A percentile compares a stretch with the other conserved stretches of the same genome.
Conservation (phyloP, 129 eudicot genomes). For the Lonicera japonica region DNA sequence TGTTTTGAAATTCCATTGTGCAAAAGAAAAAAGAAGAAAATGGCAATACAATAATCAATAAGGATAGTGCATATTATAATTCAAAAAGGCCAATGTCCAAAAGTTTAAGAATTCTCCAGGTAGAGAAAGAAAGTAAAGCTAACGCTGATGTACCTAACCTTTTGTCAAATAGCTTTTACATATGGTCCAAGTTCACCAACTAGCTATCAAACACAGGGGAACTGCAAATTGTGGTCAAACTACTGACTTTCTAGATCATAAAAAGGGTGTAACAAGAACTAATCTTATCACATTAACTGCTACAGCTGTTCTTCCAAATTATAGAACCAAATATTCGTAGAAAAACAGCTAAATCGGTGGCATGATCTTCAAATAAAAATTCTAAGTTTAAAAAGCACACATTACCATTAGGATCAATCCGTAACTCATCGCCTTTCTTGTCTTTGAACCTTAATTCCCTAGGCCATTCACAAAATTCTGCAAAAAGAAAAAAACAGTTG, state of each 20-base stretch:
- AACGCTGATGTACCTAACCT: too few relatives aligned
- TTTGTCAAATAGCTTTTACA: too few relatives aligned
- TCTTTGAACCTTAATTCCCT: conserved; percentile 33
- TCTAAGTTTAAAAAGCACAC: background rate
- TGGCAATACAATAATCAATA: too few relatives aligned
- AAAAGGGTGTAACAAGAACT: background rate
- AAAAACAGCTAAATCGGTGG: too few relatives aligned
- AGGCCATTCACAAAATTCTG: conserved; percentile 26
- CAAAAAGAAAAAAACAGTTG: background rate
- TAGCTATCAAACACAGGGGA: background rate
- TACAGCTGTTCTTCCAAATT: too few relatives aligned
- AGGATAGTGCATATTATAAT: background rate
- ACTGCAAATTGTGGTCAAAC: background rate
- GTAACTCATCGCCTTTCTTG: conserved; percentile 21
- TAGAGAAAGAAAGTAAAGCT: background rate
- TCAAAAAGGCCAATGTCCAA: background rate
- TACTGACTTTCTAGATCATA: background rate
- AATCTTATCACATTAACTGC: too few relatives aligned
- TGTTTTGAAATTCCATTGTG: too few relatives aligned
- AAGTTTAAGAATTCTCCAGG: background rate
- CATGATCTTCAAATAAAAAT: background rate
- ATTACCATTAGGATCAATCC: conserved; percentile 31
- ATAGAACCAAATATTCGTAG: too few relatives aligned
- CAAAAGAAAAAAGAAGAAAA: too few relatives aligned
- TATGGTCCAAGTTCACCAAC: too few relatives aligned